These are phyloP conservation scores for Mortierella sp. DNA, from an alignment of 371 early-diverging fungal genomes.

Conservation along the genomic window DNA sequence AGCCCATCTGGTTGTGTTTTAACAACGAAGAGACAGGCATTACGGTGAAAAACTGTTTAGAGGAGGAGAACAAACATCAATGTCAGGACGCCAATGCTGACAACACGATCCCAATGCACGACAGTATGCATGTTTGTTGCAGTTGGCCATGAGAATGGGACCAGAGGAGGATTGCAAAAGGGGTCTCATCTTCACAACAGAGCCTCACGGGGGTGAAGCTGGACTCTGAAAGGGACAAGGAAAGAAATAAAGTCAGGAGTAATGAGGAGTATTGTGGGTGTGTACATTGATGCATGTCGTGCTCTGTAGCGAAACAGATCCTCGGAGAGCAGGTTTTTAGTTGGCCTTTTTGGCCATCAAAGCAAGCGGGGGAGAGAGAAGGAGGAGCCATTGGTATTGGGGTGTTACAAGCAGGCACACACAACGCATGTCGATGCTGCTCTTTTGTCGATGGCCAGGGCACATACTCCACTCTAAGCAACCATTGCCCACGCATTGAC, in stretches of 20 bases:
- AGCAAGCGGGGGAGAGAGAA: too few species aligned
- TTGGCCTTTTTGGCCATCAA: not conserved
- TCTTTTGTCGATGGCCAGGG: too few species aligned
- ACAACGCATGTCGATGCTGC: too few species aligned
- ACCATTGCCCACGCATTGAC: not conserved
- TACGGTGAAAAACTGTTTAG: not conserved
- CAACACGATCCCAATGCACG: not conserved
- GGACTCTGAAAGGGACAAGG: not conserved
- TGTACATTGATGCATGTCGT: not conserved
- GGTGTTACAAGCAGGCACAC: too few species aligned
- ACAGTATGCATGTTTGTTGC: not conserved
- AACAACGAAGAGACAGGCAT: not conserved
- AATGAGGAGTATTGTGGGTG: not conserved
- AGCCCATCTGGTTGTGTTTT: not conserved
- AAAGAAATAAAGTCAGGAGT: not conserved
- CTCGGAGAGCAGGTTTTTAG: slow-evolving; percentile 5
- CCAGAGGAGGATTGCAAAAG: not conserved
- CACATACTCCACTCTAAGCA: not conserved
- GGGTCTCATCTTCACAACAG: not conserved
- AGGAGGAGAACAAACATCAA: not conserved
- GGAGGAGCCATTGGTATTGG: too few species aligned
- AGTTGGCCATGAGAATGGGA: not conserved
- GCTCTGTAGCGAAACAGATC: not conserved
- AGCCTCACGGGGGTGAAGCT: not conserved
- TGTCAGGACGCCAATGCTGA: not conserved